Conservation (phyloP, 2,329 filamentous ascomycete species). For the Clarireedia monteithiana region DNA sequence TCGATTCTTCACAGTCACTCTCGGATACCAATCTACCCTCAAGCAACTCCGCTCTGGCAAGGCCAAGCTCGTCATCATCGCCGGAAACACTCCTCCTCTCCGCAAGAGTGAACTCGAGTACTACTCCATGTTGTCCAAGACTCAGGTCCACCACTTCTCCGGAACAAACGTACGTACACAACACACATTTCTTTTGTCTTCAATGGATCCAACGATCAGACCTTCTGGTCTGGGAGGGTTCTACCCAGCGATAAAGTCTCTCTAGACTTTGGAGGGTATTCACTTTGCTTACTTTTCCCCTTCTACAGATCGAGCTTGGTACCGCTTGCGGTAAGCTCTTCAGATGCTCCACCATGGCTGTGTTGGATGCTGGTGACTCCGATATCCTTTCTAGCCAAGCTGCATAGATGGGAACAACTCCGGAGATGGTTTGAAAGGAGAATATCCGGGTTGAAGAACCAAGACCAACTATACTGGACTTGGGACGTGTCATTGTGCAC, state of each 20-base stretch:
- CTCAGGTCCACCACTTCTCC: slow-evolving; percentile 92
- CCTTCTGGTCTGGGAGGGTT: slow-evolving; percentile 32
- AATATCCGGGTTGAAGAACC: slow-evolving; percentile 2
- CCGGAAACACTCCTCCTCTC: slow-evolving; percentile 94
- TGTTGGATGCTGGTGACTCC: slow-evolving; percentile 95
- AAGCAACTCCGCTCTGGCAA: slow-evolving; percentile 92
- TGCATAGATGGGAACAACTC: slow-evolving; percentile 39
- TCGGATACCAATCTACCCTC: slow-evolving; percentile 84
- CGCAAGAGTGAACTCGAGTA: slow-evolving; percentile 96
- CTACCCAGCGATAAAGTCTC: slow-evolving; percentile 88
- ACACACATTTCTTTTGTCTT: slow-evolving; percentile 22
- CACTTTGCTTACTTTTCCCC: slow-evolving; percentile 44
- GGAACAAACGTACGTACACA: slow-evolving; percentile 90
- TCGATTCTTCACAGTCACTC: slow-evolving; percentile 52
- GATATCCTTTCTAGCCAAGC: slow-evolving; percentile 84
- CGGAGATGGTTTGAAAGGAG: slow-evolving; percentile 1
- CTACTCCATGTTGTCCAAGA: slow-evolving; percentile 91
- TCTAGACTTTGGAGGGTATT: slow-evolving; percentile 79
- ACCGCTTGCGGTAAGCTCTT: slow-evolving; percentile 99
- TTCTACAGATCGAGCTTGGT: slow-evolving; percentile 84
- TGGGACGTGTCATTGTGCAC: slow-evolving; percentile 7
- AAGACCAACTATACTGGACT: slow-evolving; percentile 1
- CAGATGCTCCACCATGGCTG: slow-evolving; percentile 94
- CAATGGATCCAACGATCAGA: slow-evolving; percentile 11
- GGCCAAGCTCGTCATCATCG: slow-evolving; percentile 96